Percentiles rank a stretch among this genome's conserved stretches.
Conservation (phyloP, 495 filamentous ascomycete species). For the Trichoderma erinaceum region DNA sequence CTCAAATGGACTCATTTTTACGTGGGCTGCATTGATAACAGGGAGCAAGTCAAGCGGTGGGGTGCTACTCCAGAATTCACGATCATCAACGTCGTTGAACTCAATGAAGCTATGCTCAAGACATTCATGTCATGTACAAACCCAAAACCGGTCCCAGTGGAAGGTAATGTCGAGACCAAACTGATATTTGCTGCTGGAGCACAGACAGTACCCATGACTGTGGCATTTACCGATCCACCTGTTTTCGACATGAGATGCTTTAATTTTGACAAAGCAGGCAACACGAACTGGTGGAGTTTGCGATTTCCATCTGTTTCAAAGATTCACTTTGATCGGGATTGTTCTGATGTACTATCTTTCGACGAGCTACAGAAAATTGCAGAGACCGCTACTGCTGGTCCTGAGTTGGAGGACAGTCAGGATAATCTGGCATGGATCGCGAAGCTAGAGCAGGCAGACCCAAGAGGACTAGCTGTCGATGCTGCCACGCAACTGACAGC, state of each 20-base stretch:
- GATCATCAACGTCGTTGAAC: conserved; percentile 50
- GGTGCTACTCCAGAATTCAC: conserved; percentile 53
- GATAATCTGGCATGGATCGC: conserved; percentile 51
- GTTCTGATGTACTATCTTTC: conserved; percentile 35
- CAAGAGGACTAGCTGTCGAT: conserved; percentile 27
- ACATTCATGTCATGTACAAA: conserved; percentile 31
- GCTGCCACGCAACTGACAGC: conserved; percentile 26
- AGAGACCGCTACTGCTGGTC: conserved; percentile 27
- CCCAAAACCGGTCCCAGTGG: conserved; percentile 26
- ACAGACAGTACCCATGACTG: conserved; percentile 32
- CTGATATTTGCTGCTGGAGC: conserved; percentile 29
- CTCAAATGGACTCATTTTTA: conserved; percentile 72
- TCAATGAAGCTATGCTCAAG: conserved; percentile 32
- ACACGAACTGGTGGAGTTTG: conserved; percentile 41
- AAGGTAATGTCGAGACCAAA: conserved; percentile 27
- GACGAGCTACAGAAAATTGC: conserved; percentile 41
- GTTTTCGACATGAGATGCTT: conserved; percentile 46
- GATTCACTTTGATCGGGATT: conserved; percentile 43
- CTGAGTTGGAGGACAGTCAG: conserved; percentile 36
- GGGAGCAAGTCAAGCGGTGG: conserved; percentile 50
- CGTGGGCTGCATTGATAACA: conserved; percentile 71
- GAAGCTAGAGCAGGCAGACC: conserved; percentile 45
- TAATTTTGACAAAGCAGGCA: conserved; percentile 38
- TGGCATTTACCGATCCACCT: conserved; percentile 35
- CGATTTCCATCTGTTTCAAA: conserved; percentile 42